phyloP scores from a whole-genome alignment of 129 eudicot species.

The Scalesia atractyloides region DNA sequence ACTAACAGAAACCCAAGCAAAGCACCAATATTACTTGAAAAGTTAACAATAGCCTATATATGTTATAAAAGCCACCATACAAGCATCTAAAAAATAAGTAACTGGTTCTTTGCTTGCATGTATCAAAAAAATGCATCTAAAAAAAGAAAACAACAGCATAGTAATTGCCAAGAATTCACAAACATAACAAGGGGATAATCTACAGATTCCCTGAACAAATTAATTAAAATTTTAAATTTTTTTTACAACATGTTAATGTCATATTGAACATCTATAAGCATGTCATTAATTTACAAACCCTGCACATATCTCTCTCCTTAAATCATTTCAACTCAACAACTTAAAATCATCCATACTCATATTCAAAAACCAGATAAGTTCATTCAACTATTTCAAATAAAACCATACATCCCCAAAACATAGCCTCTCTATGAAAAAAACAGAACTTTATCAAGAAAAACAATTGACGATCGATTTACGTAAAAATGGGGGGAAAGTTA shows the following conservation, averaged over 20 bases:
- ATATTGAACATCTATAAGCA: neutral
- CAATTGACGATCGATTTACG: constrained; percentile 1
- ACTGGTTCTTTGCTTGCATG: neutral
- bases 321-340: neutral
- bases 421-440: neutral
- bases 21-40: neutral
- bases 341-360: neutral
- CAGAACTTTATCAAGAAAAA: constrained; percentile 3
- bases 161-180: no score
- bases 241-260: neutral
- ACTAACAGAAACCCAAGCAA: neutral
- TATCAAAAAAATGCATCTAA: neutral
- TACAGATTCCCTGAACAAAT: neutral
- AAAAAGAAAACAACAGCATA: neutral
- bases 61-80: neutral
- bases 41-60: neutral
- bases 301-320: neutral
- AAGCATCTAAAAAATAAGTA: neutral
- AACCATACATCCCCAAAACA: neutral
- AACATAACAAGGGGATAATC: neutral
- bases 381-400: neutral
- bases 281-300: neutral
- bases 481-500: neutral
- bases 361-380: neutral
- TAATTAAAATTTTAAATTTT: neutral